Evolutionary conservation across 805 yeast species (phyloP), one percentile per base, ranked within the genome.

Genomic region (Lipomyces oligophaga): DNA sequence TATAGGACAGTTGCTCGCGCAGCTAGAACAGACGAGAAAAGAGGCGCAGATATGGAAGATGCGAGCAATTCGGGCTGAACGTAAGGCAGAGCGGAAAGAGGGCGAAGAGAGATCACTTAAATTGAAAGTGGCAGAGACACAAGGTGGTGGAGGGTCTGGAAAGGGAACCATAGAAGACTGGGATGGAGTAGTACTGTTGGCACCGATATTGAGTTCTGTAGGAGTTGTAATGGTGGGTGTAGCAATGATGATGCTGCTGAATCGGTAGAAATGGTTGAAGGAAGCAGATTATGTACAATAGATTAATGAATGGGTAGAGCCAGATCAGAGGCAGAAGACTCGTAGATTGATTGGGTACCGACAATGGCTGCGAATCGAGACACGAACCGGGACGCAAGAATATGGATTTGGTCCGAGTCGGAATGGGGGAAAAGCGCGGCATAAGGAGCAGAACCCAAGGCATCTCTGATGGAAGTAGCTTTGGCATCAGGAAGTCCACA

Each of bases 401-500:
- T 22, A 4, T 5, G 42, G 3, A n/a, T 24, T 5, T 20, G 35
- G 10, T 26, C 43, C 21, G 18, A 19, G 5, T 21, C 40, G n/a
- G 8, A 3, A 13, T 21, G 27, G 20, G 27, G 22, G 8, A 13
- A 15, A 1, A 13, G 15, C 40, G 36, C 38, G n/a, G n/a, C n/a
- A n/a, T n/a, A n/a, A 8, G 27, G 13, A 5, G 30, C 31, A 6
- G 20, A 20, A 8, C 38, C 38, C 26, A 33, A 13, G 25, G 33
- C 34, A 13, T 67, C 62, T 2, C 62, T 45, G 26, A 83, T 69
- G 3, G 80, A 74, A 0, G 83, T 78, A 22, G 84, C 83, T n/a
- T 58, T 57, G 34, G 75, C 74, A 5, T 75, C 78, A 0, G 83
- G 78, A 27, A 89, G 69, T 1, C 97, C 97, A 68, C 98, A 93